A percentile compares a stretch with the other conserved stretches of the same genome.
phyloP scores from a whole-genome alignment of 2,329 filamentous ascomycete species.

The Trichothecium roseum region DNA sequence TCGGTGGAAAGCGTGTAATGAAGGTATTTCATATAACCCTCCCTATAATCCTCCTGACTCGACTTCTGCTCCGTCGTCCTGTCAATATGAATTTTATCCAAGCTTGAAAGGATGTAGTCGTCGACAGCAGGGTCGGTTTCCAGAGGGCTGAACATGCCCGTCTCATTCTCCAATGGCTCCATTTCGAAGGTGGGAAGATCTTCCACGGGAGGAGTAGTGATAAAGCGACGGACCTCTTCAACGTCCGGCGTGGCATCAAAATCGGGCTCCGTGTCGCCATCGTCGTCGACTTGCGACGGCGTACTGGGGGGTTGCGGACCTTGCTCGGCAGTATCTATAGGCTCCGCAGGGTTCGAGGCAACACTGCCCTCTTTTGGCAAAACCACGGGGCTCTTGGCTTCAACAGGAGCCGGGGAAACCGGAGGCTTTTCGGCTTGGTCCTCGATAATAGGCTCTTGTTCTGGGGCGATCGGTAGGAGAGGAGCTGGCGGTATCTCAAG shows the following conservation, averaged over 20 bases:
- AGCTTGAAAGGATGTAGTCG: slow-evolving; percentile 33
- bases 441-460: slow-evolving; percentile 7
- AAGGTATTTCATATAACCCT: slow-evolving; percentile 41
- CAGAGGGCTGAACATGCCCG: slow-evolving; percentile 30
- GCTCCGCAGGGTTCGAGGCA: no score
- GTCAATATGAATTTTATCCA: slow-evolving; percentile 29
- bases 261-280: slow-evolving; percentile 44
- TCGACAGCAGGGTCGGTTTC: slow-evolving; percentile 28
- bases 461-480: slow-evolving; percentile 1
- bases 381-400: no score
- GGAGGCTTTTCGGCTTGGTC: slow-evolving; percentile 15
- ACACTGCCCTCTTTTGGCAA: no score
- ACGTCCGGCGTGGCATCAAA: slow-evolving; percentile 39
- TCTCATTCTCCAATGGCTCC: slow-evolving; percentile 37
- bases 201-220: slow-evolving; percentile 44
- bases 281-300: slow-evolving; percentile 37
- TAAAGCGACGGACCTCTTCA: slow-evolving; percentile 38
- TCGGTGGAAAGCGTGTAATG: slow-evolving; percentile 46
- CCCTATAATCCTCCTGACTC: slow-evolving; percentile 29
- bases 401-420: no score
- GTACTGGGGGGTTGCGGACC: slow-evolving; percentile 29
- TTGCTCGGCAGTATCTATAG: slow-evolving; percentile 1
- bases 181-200: slow-evolving; percentile 37
- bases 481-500: background rate
- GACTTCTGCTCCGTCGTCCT: slow-evolving; percentile 26